These are phyloP conservation scores for Tricharina praecox DNA, from an alignment of 495 filamentous ascomycete genomes.

Conservation along the genomic window DNA sequence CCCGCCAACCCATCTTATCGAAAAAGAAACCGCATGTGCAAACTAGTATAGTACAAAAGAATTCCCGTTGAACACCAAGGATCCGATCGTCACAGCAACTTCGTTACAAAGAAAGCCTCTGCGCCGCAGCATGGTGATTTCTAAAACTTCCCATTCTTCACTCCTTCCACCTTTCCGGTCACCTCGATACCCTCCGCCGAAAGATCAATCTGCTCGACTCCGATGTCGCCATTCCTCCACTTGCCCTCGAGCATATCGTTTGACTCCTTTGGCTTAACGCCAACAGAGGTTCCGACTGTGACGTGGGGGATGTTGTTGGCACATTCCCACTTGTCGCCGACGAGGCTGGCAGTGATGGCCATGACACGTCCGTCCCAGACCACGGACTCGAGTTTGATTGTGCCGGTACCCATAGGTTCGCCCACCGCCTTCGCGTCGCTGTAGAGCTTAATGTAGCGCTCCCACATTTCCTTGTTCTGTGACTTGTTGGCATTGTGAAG, in stretches of 20 bases:
- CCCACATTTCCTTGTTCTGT: conserved; percentile 51
- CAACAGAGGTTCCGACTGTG: conserved; percentile 60
- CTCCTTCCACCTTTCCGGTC: not conserved
- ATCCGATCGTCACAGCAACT: too few species aligned
- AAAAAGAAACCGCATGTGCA: too few species aligned
- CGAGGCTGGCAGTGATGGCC: conserved; percentile 65
- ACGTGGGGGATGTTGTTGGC: conserved; percentile 71
- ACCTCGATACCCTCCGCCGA: not conserved
- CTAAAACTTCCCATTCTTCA: not conserved
- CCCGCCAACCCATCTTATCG: too few species aligned
- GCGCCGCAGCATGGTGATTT: too few species aligned
- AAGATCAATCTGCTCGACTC: not conserved
- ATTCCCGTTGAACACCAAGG: too few species aligned
- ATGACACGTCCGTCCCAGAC: conserved; percentile 73
- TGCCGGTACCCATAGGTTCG: conserved; percentile 33
- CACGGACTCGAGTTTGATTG: conserved; percentile 36
- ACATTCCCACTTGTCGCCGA: conserved; percentile 45
- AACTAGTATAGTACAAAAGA: too few species aligned
- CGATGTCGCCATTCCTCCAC: not conserved
- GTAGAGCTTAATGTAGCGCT: conserved; percentile 39
- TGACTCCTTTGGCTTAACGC: conserved; percentile 82
- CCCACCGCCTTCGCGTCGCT: conserved; percentile 28
- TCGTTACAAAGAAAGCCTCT: too few species aligned
- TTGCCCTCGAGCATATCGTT: conserved; percentile 49
- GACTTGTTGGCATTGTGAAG: conserved; percentile 55